Percentiles rank a stretch among this genome's conserved stretches.
These are phyloP conservation scores for Bipolaris sorokiniana DNA, from an alignment of 2,329 filamentous ascomycete species.

Conservation along the genomic window DNA sequence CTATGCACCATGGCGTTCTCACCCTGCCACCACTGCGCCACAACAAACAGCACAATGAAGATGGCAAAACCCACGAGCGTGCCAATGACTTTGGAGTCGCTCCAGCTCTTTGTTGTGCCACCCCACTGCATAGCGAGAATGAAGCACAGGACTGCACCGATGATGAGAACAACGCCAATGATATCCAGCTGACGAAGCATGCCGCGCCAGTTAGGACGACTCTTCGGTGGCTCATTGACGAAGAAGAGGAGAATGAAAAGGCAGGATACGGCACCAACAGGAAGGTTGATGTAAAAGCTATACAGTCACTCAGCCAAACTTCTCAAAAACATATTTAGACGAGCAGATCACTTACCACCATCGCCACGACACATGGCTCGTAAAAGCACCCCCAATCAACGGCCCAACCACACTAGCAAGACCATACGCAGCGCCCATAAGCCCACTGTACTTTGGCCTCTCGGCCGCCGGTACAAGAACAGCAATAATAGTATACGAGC, in stretches of 20 bases:
- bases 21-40: slow-evolving; percentile 46
- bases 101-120: slow-evolving; percentile 38
- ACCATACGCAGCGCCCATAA: slow-evolving; percentile 48
- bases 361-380: slow-evolving; percentile 47
- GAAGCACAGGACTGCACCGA: slow-evolving; percentile 50
- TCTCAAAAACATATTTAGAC: rapidly evolving
- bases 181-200: slow-evolving; percentile 56
- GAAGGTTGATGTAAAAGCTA: slow-evolving; percentile 52
- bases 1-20: slow-evolving; percentile 52
- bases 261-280: slow-evolving; percentile 51
- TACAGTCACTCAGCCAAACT: neutral
- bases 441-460: slow-evolving; percentile 47
- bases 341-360: slow-evolving; percentile 40
- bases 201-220: slow-evolving; percentile 34
- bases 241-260: slow-evolving; percentile 43
- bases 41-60: slow-evolving; percentile 45
- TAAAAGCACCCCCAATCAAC: slow-evolving; percentile 52
- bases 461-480: slow-evolving; percentile 50
- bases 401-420: slow-evolving; percentile 50
- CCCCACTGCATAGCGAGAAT: slow-evolving; percentile 58
- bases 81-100: slow-evolving; percentile 52
- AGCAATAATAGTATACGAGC: slow-evolving; percentile 52
- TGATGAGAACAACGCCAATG: slow-evolving; percentile 50
- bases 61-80: slow-evolving; percentile 53
- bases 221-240: slow-evolving; percentile 26